Conservation (phyloP, 192 early-diverging fungal species). For the Linnemannia hyalina region DNA sequence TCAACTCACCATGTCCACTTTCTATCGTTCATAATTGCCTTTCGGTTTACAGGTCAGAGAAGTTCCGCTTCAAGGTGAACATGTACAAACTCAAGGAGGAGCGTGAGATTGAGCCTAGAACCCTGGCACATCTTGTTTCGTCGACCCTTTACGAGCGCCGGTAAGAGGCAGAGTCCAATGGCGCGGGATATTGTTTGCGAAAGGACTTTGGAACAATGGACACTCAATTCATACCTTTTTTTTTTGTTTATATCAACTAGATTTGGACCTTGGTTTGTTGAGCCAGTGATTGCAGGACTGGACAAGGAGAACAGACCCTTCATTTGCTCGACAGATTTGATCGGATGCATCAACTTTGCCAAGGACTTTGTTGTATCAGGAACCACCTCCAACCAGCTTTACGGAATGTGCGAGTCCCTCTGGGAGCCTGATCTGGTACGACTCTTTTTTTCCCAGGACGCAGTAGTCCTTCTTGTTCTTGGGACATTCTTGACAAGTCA, state of each 20-base stretch:
- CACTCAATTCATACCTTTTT: not conserved
- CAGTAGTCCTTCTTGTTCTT: not conserved
- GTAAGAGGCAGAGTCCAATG: conserved; percentile 49
- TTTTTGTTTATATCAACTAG: conserved; percentile 58
- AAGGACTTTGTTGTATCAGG: conserved; percentile 97
- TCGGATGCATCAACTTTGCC: conserved; percentile 94
- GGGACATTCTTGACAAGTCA: not conserved
- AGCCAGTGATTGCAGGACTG: conserved; percentile 96
- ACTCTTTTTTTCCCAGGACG: not conserved
- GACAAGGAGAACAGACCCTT: conserved; percentile 91
- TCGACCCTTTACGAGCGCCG: conserved; percentile 94
- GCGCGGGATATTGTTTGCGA: not conserved
- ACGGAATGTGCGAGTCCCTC: conserved; percentile 96
- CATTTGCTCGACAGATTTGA: conserved; percentile 95
- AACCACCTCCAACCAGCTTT: conserved; percentile 88
- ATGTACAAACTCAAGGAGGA: conserved; percentile 97
- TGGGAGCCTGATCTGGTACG: conserved; percentile 97
- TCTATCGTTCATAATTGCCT: not conserved
- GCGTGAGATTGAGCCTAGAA: conserved; percentile 94
- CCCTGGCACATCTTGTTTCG: conserved; percentile 93
- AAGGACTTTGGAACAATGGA: too few relatives aligned
- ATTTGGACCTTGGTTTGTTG: conserved; percentile 96
- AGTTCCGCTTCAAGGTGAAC: conserved; percentile 93
- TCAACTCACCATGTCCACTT: not conserved
- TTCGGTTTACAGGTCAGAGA: conserved; percentile 73